phyloP scores from a whole-genome alignment of 1,139 yeast species.

The Hanseniaspora sp. region DNA sequence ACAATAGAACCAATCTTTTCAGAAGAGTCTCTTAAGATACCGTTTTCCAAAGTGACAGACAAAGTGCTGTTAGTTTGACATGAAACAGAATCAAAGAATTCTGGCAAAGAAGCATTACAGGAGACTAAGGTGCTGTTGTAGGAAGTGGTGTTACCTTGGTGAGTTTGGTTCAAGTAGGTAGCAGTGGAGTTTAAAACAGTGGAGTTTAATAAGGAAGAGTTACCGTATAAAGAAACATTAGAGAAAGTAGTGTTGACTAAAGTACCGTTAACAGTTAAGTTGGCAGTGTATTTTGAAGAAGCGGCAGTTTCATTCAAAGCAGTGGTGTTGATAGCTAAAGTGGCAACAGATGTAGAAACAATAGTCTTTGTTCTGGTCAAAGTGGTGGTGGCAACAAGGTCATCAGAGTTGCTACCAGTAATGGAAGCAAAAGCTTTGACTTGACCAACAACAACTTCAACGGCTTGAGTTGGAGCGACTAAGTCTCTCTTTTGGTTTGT shows the following conservation, averaged over 20 bases:
- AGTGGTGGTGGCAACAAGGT: slow-evolving; percentile 14
- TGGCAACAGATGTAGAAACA: slow-evolving; percentile 26
- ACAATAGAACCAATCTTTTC: slow-evolving; percentile 76
- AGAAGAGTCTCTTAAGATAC: slow-evolving; percentile 46
- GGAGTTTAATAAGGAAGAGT: slow-evolving; percentile 7
- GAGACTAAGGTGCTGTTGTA: slow-evolving; percentile 26
- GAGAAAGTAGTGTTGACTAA: slow-evolving; percentile 32
- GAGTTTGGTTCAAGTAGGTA: slow-evolving; percentile 13
- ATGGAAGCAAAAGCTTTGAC: slow-evolving; percentile 30
- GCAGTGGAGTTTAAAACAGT: slow-evolving; percentile 15
- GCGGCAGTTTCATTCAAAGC: slow-evolving; percentile 31
- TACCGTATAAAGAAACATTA: slow-evolving; percentile 20
- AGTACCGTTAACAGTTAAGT: slow-evolving; percentile 33
- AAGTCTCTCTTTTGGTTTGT: slow-evolving; percentile 38
- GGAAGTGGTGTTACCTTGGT: slow-evolving; percentile 9
- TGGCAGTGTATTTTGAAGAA: slow-evolving; percentile 27
- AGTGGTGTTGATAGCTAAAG: slow-evolving; percentile 36
- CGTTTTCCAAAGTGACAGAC: slow-evolving; percentile 42
- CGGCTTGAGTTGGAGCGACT: slow-evolving; percentile 28
- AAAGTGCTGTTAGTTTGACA: slow-evolving; percentile 44
- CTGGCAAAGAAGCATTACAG: slow-evolving; percentile 19
- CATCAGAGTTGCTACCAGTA: slow-evolving; percentile 18
- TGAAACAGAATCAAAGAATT: slow-evolving; percentile 26
- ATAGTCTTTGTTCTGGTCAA: slow-evolving; percentile 30
- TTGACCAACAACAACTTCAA: slow-evolving; percentile 30